These are phyloP conservation scores for Fibroporia radiculosa DNA, from an alignment of 768 basidiomycete genomes.

Conservation along the genomic window DNA sequence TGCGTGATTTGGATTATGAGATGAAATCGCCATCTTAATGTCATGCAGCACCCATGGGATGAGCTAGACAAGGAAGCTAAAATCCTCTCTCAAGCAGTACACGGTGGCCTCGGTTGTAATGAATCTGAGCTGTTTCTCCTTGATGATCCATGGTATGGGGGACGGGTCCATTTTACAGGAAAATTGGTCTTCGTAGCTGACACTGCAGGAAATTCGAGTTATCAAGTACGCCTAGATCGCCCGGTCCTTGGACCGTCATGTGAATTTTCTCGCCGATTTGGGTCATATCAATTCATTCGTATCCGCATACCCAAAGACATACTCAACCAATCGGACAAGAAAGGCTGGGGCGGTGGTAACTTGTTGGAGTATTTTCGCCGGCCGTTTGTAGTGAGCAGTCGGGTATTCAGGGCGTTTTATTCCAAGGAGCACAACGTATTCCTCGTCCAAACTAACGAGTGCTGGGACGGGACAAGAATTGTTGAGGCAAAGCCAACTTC, in stretches of 20 bases:
- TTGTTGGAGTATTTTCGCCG: conserved; percentile 36
- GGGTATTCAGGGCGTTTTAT: conserved; percentile 52
- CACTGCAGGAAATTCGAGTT: conserved; percentile 13
- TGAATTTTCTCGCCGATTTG: conserved; percentile 52
- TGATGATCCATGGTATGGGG: conserved; percentile 47
- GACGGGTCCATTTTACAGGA: conserved; percentile 48
- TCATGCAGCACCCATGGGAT: conserved; percentile 47
- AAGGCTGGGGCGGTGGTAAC: conserved; percentile 11
- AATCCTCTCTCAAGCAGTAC: conserved; percentile 24
- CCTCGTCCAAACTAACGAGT: conserved; percentile 47
- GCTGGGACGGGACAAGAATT: neutral
- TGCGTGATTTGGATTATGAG: conserved; percentile 2
- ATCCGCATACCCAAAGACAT: conserved; percentile 33
- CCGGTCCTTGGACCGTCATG: conserved; percentile 47
- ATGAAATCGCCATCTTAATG: neutral
- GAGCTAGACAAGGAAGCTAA: conserved; percentile 53
- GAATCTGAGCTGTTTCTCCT: conserved; percentile 8
- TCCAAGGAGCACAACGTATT: conserved; percentile 54
- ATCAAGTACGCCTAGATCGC: conserved; percentile 37
- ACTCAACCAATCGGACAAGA: conserved; percentile 19
- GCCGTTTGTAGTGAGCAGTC: conserved; percentile 47
- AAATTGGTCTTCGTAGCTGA: conserved; percentile 21
- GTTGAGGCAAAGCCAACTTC: conserved; percentile 1
- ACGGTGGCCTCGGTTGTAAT: conserved; percentile 37
- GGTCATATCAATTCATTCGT: conserved; percentile 48